Base-by-base conservation (phyloP, 192 early-diverging fungal species). In the Dissophora ornata region DNA sequence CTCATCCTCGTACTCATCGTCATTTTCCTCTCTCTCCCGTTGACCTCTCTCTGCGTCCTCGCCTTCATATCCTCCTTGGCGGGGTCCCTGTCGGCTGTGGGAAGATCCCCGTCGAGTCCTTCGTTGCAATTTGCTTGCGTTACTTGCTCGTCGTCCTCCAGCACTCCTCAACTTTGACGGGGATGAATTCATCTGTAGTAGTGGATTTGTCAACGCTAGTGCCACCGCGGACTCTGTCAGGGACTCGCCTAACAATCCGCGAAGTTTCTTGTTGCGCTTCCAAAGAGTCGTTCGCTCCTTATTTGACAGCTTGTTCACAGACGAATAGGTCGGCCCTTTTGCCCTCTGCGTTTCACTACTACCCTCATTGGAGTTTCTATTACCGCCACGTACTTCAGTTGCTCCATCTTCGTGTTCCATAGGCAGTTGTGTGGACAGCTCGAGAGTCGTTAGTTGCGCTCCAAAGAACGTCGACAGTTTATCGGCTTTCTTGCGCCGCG, bases 191-290 rank as follows among this genome's bases (percentile, higher is more conserved):
- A 67, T n/a, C n/a, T n/a, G 19, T 30, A 77, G 33, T 1, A 77
- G 50, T 21, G 81, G 81, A 2, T 53, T 49, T 5, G 70, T 79
- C 50, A 82, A 50, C 4, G 77, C 55, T 24, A 59, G 26, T 2
- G 67, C 62, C 1, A 82, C 67, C 18, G 69, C 60, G 15, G 67
- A 38, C 48, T 79, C 81, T 44, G 71, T 70, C 1, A 82, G 41
- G 28, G 75, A 46, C 42, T 82, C 70, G 19, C 81, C 81, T 0
- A 82, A 28, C 11, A 82, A 26, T 21, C 53, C 66, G 34, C 64
- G 33, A 16, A 82, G 57, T 36, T 82, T 82, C 54, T 70, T 82
- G 46, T 52, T 82, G 6, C 78, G 57, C 41, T 79, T 82, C 67
- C 58, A 75, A 12, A 82, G 52, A 13, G 70, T 53, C 4, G 77